Base-by-base conservation (phyloP, 768 basidiomycete genomes). In the Lactarius deliciosus region DNA sequence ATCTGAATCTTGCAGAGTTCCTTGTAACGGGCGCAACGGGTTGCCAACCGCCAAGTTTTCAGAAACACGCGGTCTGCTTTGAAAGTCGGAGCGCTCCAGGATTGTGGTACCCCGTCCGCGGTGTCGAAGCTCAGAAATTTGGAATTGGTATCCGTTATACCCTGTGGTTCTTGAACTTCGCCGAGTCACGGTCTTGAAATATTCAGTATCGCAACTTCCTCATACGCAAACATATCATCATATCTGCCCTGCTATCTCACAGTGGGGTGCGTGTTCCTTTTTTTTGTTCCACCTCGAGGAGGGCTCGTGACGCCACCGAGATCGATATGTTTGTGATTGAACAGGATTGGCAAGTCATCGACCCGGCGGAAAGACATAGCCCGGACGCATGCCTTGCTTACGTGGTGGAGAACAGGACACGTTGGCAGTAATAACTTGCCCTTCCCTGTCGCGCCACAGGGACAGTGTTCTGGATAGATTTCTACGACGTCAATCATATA, bases 401-500 rank as follows among this genome's bases (percentile, higher is more conserved):
- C 65, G 61, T 66, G 32, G 56, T 45, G 43, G 43, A 9, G 43
- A n/a, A 55, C 11, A 10, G 13, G 5, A 10, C 41, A 50, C n/a
- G n/a, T 41, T 58, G 45, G 38, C n/a, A 47, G 20, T 6, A n/a
- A 60, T 11, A n/a, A 60, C 25, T 32, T 36, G 30, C 60, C 45
- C n/a, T 32, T 45, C 25, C n/a, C 43, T 47, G 36, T 47, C 20
- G 15, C 57, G 64, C 64, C 64, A 65, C 64, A 65, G 61, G 65
- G 30, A 47, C 56, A 7, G 6, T 9, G 43, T 66, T 67, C 66
- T 64, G 25, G 38, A 28, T 4, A 40, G 53, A 68, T 45, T 67
- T 64, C 66, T 34, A 64, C 61, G 32, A 66, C 50, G 61, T 63
- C 65, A 66, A 58, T 61, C 40, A 56, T 61, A 32, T 65, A 55